phyloP scores from a whole-genome alignment of 192 early-diverging fungal genomes.

The Coemansia sp. region DNA sequence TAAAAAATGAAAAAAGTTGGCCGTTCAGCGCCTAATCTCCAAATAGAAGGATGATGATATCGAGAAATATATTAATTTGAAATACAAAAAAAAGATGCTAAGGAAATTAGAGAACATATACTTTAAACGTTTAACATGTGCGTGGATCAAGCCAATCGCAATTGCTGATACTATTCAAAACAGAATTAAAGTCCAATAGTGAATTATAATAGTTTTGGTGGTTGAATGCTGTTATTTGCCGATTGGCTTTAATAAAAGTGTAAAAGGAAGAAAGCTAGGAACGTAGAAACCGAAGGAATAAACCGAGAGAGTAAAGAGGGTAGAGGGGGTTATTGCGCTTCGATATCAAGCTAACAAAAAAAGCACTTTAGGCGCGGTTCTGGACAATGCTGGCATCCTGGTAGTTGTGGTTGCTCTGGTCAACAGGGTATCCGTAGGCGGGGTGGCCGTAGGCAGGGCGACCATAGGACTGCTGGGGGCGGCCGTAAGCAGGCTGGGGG shows the following conservation, averaged over 20 bases:
- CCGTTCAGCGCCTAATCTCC: no score
- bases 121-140: no score
- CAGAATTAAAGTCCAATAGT: not conserved
- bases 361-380: constrained; percentile 45
- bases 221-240: constrained; percentile 1
- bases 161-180: not conserved
- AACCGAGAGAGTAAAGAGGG: not conserved
- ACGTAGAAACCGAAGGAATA: constrained; percentile 2
- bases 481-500: not conserved
- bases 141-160: not conserved
- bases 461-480: constrained; percentile 9
- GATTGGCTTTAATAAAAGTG: not conserved
- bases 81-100: no score
- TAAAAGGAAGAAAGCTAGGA: not conserved
- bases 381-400: constrained; percentile 52
- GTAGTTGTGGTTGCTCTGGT: constrained; percentile 35
- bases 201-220: not conserved
- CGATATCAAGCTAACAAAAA: not conserved
- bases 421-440: constrained; percentile 16
- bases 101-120: no score
- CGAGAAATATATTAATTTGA: no score
- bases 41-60: no score
- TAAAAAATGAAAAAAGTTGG: no score
- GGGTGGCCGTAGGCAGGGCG: constrained; percentile 14
- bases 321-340: constrained; percentile 4